Conservation (phyloP, 2,329 filamentous ascomycete genomes). For the Aspergillus tamarii region DNA sequence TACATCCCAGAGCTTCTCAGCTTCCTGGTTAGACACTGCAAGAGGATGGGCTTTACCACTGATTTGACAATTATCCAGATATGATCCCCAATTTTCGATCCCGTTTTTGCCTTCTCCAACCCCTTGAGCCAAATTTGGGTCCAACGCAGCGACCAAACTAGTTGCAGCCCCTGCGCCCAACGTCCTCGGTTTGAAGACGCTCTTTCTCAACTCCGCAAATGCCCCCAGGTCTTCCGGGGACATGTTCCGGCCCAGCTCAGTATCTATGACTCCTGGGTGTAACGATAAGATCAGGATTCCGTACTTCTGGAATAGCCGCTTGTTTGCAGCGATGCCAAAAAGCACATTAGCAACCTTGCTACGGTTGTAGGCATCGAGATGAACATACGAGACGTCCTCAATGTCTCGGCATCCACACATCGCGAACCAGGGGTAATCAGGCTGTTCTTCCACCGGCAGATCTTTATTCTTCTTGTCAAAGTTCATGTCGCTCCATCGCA, state of each 20-base stretch:
- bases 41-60: constrained; percentile 14
- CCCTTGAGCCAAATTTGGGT: constrained; percentile 8
- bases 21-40: constrained; percentile 34
- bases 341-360: constrained; percentile 6
- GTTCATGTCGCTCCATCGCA: constrained; percentile 4
- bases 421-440: background rate
- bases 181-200: constrained; percentile 4
- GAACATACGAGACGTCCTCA: background rate
- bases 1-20: constrained; percentile 51
- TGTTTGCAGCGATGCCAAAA: background rate
- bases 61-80: constrained; percentile 27
- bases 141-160: constrained; percentile 36
- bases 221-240: background rate
- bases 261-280: constrained; percentile 3
- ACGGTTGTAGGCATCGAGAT: constrained; percentile 3
- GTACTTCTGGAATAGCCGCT: background rate
- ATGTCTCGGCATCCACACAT: constrained; percentile 2
- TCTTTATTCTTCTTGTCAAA: constrained; percentile 4
- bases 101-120: constrained; percentile 25
- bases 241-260: constrained; percentile 3
- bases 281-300: background rate
- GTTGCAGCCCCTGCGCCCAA: constrained; percentile 28
- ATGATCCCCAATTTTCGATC: constrained; percentile 33
- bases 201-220: background rate
- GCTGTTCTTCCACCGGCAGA: background rate